Conservation (phyloP, 495 filamentous ascomycete species). For the Daldinia childiae region DNA sequence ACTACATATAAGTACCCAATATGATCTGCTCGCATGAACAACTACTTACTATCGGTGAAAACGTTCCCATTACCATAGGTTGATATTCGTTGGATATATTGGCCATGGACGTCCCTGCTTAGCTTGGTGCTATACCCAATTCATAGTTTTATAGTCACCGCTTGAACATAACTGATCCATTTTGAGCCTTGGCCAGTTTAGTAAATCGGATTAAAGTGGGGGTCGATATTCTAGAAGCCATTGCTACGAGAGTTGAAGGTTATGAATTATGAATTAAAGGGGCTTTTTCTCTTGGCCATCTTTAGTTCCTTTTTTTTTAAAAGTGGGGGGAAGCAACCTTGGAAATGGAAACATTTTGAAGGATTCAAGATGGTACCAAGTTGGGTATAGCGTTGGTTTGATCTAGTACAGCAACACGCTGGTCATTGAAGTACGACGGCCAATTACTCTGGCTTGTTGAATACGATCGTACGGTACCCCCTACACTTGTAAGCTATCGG, state of each 20-base stretch:
- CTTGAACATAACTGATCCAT: not conserved
- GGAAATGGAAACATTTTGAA: not conserved
- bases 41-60: not conserved
- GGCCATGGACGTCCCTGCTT: not conserved
- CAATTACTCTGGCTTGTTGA: not conserved
- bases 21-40: too few species aligned
- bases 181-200: not conserved
- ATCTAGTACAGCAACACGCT: not conserved
- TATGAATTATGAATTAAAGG: not conserved
- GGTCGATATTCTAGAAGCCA: not conserved
- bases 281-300: not conserved
- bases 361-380: constrained; percentile 1
- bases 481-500: not conserved
- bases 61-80: not conserved
- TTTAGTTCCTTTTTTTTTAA: not conserved
- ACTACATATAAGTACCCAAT: too few species aligned
- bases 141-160: constrained; percentile 4
- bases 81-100: not conserved
- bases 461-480: constrained; percentile 1
- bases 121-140: constrained; percentile 2
- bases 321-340: not conserved
- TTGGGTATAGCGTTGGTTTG: not conserved
- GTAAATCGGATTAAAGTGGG: not conserved
- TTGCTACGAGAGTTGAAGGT: not conserved
- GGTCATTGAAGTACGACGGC: not conserved